These are phyloP conservation scores for Diaporthe citriasiana DNA, from an alignment of 2,329 filamentous ascomycete genomes.

Conservation along the genomic window DNA sequence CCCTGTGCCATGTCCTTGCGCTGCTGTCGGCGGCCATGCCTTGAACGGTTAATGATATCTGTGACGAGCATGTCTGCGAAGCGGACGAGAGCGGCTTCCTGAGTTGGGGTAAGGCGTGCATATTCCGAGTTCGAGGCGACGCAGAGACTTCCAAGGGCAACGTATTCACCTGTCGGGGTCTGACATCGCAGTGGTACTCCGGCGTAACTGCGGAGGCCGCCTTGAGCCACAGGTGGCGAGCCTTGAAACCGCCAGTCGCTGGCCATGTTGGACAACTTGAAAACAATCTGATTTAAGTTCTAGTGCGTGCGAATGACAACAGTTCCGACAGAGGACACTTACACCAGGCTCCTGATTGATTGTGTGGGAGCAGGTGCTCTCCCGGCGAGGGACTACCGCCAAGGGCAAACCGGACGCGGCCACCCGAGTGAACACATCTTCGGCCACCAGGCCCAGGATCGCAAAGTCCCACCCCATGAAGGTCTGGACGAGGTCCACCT, in stretches of 20 bases:
- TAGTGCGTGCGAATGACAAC: background rate
- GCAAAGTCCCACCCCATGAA: conserved; percentile 61
- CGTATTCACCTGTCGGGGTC: conserved; percentile 55
- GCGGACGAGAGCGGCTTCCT: conserved; percentile 48
- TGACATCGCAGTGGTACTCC: conserved; percentile 57
- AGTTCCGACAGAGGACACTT: conserved; percentile 34
- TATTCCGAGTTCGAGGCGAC: conserved; percentile 55
- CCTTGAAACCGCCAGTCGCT: conserved; percentile 60
- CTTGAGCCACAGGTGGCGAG: conserved; percentile 57
- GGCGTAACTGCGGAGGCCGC: conserved; percentile 58
- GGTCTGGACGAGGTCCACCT: conserved; percentile 56
- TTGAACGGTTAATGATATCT: conserved; percentile 56
- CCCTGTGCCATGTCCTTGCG: conserved; percentile 56
- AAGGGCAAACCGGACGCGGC: conserved; percentile 58
- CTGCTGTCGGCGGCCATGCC: conserved; percentile 55
- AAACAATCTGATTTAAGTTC: conserved; percentile 50
- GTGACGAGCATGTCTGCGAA: conserved; percentile 54
- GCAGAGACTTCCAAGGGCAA: conserved; percentile 59
- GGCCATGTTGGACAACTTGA: conserved; percentile 57
- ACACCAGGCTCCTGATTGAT: conserved; percentile 53
- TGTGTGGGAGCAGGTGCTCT: conserved; percentile 61
- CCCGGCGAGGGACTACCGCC: conserved; percentile 58
- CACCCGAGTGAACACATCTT: conserved; percentile 58
- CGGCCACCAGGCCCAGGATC: conserved; percentile 59
- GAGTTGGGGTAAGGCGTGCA: conserved; percentile 49